Evolutionary conservation across 495 filamentous ascomycete species (phyloP).

Genomic region (Evansstolkia leycettana): DNA sequence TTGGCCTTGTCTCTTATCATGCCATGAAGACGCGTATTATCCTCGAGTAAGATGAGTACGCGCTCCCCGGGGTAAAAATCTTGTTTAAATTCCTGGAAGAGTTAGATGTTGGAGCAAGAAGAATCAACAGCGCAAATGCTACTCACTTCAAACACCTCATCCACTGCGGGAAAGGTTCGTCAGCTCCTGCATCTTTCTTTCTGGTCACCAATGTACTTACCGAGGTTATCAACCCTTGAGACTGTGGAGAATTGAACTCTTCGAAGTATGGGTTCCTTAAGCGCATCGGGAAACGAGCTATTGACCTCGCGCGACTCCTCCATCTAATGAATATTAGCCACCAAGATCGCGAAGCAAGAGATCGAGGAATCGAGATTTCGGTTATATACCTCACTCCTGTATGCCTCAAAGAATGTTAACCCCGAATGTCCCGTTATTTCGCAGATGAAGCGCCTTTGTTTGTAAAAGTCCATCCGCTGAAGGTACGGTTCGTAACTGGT

Average conservation of each 20-base stretch:
- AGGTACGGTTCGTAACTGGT: conserved; percentile 81
- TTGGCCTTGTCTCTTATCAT: conserved; percentile 79
- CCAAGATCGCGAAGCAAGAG: background rate
- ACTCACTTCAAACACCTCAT: conserved; percentile 52
- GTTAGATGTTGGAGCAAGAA: conserved; percentile 13
- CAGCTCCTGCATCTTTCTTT: background rate
- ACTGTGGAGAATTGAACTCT: conserved; percentile 85
- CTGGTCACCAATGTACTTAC: conserved; percentile 28
- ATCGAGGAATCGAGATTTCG: background rate
- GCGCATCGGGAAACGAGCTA: conserved; percentile 75
- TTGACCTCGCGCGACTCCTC: conserved; percentile 83
- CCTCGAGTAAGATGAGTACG: conserved; percentile 59
- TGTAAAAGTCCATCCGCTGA: conserved; percentile 82
- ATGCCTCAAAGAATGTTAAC: conserved; percentile 85
- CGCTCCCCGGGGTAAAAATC: conserved; percentile 91
- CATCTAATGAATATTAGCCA: conserved; percentile 34
- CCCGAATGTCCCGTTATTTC: conserved; percentile 90
- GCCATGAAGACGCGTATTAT: conserved; percentile 62
- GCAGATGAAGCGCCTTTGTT: conserved; percentile 85
- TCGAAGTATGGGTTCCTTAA: conserved; percentile 83
- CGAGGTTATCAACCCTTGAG: conserved; percentile 83
- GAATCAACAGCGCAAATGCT: too few species aligned
- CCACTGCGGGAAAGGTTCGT: conserved; percentile 32
- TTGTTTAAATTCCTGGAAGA: conserved; percentile 69
- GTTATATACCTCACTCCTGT: conserved; percentile 75